Evolutionary conservation across 208 protist genomes (phyloP), one percentile per base, ranked within the genome.

Genomic region (Leishmania martiniquensis): DNA sequence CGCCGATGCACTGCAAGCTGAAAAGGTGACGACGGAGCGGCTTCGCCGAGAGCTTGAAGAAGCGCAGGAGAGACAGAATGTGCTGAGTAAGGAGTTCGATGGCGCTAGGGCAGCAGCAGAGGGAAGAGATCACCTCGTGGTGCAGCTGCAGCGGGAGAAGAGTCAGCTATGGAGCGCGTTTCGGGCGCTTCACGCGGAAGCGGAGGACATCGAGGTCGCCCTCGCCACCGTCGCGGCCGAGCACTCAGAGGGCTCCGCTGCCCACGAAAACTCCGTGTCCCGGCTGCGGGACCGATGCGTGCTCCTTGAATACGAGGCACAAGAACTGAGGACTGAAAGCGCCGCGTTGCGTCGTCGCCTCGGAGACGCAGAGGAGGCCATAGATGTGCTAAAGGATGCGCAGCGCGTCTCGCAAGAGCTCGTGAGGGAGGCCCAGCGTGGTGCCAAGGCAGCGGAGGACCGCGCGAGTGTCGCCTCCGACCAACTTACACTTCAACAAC

Each of bases 141-240:
- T 65, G n/a, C 63, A 68, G 72, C 77, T 82, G 17, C 81, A 82
- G 72, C 63, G 72, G 25, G 81, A 85, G 68, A 82, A 74, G 75
- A 47, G 67, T 52, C 42, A 80, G 49, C 78, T 86, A 25, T 15
- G 69, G 12, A 51, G 47, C 37, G 81, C 81, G 22, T 54, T 80
- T 57, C 79, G 73, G 51, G 59, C 66, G 1, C 20, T 83, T 51
- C 79, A 83, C 32, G 66, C 57, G 9, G 34, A 78, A 37, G 77
- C 79, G 29, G 65, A 29, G 22, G 73, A 66, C 60, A 78, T 81
- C 47, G 72, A 85, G 67, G 55, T 7, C 13, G 71, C 70, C 1
- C 75, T 80, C 32, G 20, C 39, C 6, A 63, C 72, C 13, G 68
- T 83, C 34, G 52, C 55, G 37, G 51, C 76, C 15, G 37, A 59